These are phyloP conservation scores for Cymbidium sinense DNA, from an alignment of 106 monocot species.

Conservation along the genomic window DNA sequence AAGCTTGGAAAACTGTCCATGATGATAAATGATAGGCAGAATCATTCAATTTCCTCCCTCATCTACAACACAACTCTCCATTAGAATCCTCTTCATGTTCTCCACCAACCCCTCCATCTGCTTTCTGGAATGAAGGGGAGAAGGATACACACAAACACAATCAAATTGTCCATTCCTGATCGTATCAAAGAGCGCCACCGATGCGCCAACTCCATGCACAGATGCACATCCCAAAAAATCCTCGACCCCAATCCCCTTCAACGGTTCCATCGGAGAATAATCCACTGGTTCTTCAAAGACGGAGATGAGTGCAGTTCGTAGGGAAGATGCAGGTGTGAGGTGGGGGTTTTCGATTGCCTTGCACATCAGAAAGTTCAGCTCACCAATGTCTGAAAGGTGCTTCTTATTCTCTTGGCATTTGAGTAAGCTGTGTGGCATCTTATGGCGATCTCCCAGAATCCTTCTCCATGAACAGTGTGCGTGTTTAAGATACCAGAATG, in stretches of 20 bases:
- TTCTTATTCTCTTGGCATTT: constrained; percentile 48
- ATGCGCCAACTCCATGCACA: constrained; percentile 69
- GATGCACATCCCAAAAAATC: constrained; percentile 71
- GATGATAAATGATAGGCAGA: too few relatives aligned
- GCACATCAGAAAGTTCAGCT: constrained; percentile 85
- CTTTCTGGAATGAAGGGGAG: constrained; percentile 78
- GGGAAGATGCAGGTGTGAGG: constrained; percentile 58
- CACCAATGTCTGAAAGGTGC: constrained; percentile 67
- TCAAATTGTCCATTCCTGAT: constrained; percentile 56
- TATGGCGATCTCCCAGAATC: constrained; percentile 59
- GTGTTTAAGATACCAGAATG: constrained; percentile 70
- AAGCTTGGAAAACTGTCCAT: too few relatives aligned
- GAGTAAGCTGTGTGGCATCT: constrained; percentile 53
- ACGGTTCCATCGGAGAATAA: constrained; percentile 16
- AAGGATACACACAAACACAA: constrained; percentile 57
- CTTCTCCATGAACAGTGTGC: constrained; percentile 50
- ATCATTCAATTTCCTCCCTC: neutral
- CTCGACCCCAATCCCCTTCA: constrained; percentile 38
- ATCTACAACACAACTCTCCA: constrained; percentile 15
- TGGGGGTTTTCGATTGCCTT: constrained; percentile 80
- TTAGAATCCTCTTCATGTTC: constrained; percentile 45
- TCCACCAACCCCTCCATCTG: constrained; percentile 48
- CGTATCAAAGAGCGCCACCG: constrained; percentile 70
- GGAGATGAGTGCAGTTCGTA: constrained; percentile 68
- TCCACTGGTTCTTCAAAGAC: constrained; percentile 64